Conservation (phyloP, 202 grass and related monocot species). For the Elaeis oleifera region DNA sequence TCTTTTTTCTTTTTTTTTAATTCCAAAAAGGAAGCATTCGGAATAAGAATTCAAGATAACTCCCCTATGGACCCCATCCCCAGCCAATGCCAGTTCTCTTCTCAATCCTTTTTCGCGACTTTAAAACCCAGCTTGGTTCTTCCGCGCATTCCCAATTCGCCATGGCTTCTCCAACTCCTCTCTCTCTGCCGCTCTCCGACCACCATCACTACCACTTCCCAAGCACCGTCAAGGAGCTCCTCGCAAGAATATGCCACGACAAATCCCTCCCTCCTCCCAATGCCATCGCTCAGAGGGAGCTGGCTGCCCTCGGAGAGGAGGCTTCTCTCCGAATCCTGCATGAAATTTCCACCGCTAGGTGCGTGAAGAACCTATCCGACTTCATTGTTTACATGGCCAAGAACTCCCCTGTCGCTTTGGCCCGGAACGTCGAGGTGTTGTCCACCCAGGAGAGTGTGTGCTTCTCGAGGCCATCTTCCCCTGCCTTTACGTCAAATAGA, state of each 20-base stretch:
- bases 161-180: not conserved
- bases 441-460: slow-evolving; percentile 15
- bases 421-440: slow-evolving; percentile 21
- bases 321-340: slow-evolving; percentile 25
- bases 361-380: slow-evolving; percentile 24
- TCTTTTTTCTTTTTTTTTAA: no score
- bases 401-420: slow-evolving; percentile 15
- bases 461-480: not conserved
- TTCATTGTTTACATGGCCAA: slow-evolving; percentile 15
- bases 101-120: no score
- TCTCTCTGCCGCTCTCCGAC: not conserved
- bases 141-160: no score
- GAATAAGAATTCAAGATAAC: no score
- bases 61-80: no score
- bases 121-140: no score
- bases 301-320: slow-evolving; percentile 35
- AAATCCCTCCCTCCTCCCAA: slow-evolving; percentile 13
- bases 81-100: no score
- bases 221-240: slow-evolving; percentile 16
- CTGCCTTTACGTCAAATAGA: not conserved
- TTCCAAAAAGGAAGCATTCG: no score
- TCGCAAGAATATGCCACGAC: slow-evolving; percentile 27
- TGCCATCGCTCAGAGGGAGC: slow-evolving; percentile 13
- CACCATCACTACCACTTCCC: slow-evolving; percentile 13
- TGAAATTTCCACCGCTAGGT: not conserved